phyloP scores from a whole-genome alignment of 306 rosid species.

The Quercus wislizeni region DNA sequence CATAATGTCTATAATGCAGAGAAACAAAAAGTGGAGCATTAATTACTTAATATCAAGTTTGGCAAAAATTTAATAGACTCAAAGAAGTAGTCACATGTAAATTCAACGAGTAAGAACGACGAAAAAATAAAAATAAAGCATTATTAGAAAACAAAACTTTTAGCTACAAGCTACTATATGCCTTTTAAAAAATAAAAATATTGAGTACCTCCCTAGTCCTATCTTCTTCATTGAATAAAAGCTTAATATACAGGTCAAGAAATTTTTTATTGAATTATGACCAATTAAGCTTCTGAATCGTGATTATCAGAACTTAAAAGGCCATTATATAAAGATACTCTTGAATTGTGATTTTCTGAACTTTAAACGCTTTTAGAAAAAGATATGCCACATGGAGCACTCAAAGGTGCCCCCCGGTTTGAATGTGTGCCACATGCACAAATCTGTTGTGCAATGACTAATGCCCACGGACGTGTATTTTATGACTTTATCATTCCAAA shows the following conservation, averaged over 20 bases:
- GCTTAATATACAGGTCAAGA: no score
- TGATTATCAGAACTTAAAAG: no score
- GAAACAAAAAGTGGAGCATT: background rate
- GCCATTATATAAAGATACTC: no score
- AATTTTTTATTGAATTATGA: no score
- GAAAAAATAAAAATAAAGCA: background rate
- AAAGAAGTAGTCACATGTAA: background rate
- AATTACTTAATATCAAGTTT: background rate
- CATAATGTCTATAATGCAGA: background rate
- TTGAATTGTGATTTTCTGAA: no score
- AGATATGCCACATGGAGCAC: background rate
- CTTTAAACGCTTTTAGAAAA: background rate
- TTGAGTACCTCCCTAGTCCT: no score
- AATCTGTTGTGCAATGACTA: background rate
- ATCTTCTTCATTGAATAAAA: no score
- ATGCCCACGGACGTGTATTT: background rate
- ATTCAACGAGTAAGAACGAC: background rate
- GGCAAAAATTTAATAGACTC: background rate
- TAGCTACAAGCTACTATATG: no score
- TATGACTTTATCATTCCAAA: background rate
- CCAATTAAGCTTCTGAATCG: no score
- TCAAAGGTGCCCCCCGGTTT: background rate
- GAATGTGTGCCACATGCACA: no score
- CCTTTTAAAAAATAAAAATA: no score
- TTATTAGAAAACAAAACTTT: no score